Evolutionary conservation across 306 rosid genomes (phyloP), one percentile per base, ranked within the genome.

Genomic region (Dryas alaskensis): DNA sequence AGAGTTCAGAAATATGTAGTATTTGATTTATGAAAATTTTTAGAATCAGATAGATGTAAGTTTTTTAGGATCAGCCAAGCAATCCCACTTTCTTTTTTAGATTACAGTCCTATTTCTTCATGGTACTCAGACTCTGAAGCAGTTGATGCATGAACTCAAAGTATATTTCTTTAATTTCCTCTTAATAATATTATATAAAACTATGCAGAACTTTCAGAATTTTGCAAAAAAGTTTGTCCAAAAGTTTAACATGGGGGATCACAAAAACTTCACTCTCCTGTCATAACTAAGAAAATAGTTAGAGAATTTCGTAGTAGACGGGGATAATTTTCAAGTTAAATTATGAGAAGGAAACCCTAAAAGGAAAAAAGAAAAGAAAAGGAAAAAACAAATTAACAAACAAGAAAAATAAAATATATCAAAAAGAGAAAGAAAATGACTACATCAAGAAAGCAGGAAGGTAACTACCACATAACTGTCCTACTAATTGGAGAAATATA

Each of bases 401-500:
- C 48, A 45, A 9, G 4, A 6, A 31, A 45, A 19, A 46, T n/a
- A 49, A 27, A 69, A 6, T 6, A 22, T 47, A 13, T 1, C 12
- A 76, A 2, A 51, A 62, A 52, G 71, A 66, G 42, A 60, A 49
- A 62, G 54, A 10, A 64, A 3, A 13, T 68, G 50, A 55, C 83
- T 78, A 76, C 74, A 70, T 44, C 37, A 61, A 78, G 83, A 65
- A 85, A 79, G 82, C 76, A 69, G 73, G 76, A 53, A 67, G 68
- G 39, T 50, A 65, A 72, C 75, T 37, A 78, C 78, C 60, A 62
- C 10, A 47, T 51, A 55, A 27, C 72, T 81, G 86, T 77, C 81
- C 76, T 71, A 60, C 85, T 70, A 82, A 82, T 75, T 65, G 68
- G 73, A 82, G 86, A 77, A 82, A 79, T 61, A 6, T 43, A 72